These are phyloP conservation scores for Achaetomiella virescens DNA, from an alignment of 495 filamentous ascomycete species.

Conservation along the genomic window DNA sequence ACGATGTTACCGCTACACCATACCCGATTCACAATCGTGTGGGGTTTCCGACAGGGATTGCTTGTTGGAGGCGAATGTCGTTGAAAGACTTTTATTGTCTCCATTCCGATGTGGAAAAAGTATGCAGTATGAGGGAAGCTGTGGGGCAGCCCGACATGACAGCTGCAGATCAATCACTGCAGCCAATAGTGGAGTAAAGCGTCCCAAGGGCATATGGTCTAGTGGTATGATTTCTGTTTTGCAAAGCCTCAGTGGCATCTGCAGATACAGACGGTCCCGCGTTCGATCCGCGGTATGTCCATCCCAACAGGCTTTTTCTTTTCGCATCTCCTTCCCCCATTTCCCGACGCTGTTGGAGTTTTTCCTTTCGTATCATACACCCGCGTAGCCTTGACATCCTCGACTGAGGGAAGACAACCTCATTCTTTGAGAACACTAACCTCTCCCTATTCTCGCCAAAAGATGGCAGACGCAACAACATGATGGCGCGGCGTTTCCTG, in stretches of 20 bases:
- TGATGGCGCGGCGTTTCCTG: too few species aligned
- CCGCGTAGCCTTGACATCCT: too few species aligned
- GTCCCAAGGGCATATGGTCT: conserved; percentile 9
- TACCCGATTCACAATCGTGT: background rate
- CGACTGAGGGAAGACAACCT: too few species aligned
- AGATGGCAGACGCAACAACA: too few species aligned
- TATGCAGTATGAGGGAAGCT: too few species aligned
- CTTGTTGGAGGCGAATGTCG: background rate
- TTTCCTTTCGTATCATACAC: background rate
- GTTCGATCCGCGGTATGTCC: conserved; percentile 12
- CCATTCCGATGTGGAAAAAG: too few species aligned
- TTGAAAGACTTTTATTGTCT: background rate
- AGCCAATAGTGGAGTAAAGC: too few species aligned
- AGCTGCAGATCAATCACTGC: too few species aligned
- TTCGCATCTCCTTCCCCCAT: background rate
- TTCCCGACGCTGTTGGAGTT: background rate
- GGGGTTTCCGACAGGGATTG: background rate
- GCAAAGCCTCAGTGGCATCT: conserved; percentile 1
- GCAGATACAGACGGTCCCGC: conserved; percentile 11
- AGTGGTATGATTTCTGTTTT: conserved; percentile 15
- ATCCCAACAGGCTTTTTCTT: background rate
- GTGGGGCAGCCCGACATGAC: too few species aligned
- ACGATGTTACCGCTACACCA: too few species aligned
- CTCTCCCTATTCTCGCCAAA: too few species aligned
- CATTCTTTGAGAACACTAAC: too few species aligned